phyloP scores from a whole-genome alignment of 108 stramenopile genomes.

The Aurantiochytrium sp. region DNA sequence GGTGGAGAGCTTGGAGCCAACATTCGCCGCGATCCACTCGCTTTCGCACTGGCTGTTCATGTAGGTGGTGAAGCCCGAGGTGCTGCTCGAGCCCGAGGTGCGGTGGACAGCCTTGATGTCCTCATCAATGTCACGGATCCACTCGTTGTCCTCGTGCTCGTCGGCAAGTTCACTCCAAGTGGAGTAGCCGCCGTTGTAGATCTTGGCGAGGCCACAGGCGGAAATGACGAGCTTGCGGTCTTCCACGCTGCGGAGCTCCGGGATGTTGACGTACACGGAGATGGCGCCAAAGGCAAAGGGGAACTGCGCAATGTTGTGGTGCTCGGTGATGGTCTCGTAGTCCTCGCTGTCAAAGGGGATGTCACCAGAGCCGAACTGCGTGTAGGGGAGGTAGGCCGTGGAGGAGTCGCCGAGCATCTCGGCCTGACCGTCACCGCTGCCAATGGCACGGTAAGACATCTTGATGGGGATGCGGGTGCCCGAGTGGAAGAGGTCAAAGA shows the following conservation, averaged over 20 bases:
- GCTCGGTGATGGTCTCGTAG: conserved; percentile 2
- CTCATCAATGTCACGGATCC: not conserved
- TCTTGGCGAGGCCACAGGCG: conserved; percentile 60
- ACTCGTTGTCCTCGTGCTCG: not conserved
- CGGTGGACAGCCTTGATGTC: conserved; percentile 65
- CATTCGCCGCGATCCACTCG: conserved; percentile 57
- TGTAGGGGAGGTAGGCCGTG: conserved; percentile 28
- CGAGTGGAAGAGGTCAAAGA: conserved; percentile 54
- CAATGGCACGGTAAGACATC: conserved; percentile 76
- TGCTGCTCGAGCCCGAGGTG: conserved; percentile 58
- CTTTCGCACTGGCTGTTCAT: conserved; percentile 43
- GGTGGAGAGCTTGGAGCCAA: conserved; percentile 29
- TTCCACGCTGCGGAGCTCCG: not conserved
- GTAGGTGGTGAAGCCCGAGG: conserved; percentile 53
- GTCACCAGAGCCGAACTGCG: conserved; percentile 69
- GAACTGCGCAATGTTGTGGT: conserved; percentile 55
- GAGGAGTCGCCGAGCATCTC: conserved; percentile 63
- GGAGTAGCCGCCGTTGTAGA: conserved; percentile 63
- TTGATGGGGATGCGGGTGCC: conserved; percentile 55
- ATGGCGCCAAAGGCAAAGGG: conserved; percentile 67
- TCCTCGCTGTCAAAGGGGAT: conserved; percentile 54
- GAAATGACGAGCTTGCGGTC: conserved; percentile 53
- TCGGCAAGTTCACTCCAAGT: conserved; percentile 44
- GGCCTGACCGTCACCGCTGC: conserved; percentile 58
- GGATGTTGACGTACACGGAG: conserved; percentile 65